Base-by-base conservation (phyloP, 352 stramenopile species). In the Phytophthora podocarpi region DNA sequence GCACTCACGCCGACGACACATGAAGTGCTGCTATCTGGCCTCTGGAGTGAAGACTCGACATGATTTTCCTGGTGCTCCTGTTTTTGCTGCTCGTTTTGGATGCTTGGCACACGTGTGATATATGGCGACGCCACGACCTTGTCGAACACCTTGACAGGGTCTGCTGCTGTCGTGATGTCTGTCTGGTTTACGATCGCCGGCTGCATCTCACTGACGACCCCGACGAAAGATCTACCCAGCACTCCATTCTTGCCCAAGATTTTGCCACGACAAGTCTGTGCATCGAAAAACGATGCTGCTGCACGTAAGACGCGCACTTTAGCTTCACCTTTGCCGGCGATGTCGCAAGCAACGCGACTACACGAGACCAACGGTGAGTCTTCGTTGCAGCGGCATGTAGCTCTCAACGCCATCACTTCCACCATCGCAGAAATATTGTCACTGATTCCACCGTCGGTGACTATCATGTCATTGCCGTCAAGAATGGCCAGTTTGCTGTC, bases 181-280 rank as follows among this genome's bases (percentile, higher is more conserved):
- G 31, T 34, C 21, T 48, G 31, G 1, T 64, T 27, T 10, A 15
- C 16, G 28, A 27, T 6, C 31, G 24, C 18, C 21, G 46, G 15
- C 47, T 64, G 43, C 16, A 78, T 23, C n/a, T 70, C 50, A 40
- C 37, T 54, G 5, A 83, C 68, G 18, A 72, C 35, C 1, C 77
- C 77, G 1, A 87, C 72, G 16, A 87, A 79, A 4, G 54, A 52
- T 23, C 51, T 65, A 3, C 77, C 77, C 9, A 87, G 64, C 7
- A 84, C 64, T 11, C 77, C 77, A 28, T 72, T 72, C 20, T 65
- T 80, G 12, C 77, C 74, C 3, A 60, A 26, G 0, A 77, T 28
- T 42, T 64, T 63, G 0, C 70, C 77, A 27, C 55, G 59, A 46
- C 72, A 82, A 10, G 51, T 69, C 10, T 64, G 61, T 9, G 56